Base-by-base conservation (phyloP, 2,329 filamentous ascomycete genomes). In the Calonectria montana region DNA sequence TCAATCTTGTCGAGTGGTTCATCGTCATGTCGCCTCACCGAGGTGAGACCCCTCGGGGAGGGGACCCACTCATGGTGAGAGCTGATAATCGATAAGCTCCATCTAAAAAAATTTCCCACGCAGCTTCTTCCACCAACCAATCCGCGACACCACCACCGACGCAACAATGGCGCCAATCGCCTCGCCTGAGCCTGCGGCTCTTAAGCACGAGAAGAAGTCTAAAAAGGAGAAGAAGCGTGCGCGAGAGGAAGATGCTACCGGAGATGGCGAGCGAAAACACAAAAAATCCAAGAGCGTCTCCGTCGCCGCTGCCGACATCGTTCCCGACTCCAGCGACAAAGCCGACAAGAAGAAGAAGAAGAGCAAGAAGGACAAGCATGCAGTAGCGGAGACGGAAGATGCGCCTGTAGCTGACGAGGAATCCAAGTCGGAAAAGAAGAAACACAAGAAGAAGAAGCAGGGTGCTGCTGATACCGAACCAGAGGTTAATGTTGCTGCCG, bases 251-350 rank as follows among this genome's bases (percentile, higher is more conserved):
- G 85, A 87, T 45, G 77, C 75, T 23, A 69, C 74, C 9, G 82
- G 81, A 47, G 82, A 83, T 57, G 78, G 80, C 41, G 86, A 88
- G 71, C 85, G 85, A 77, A 87, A 86, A 79, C 83, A 87, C 76
- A 88, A 89, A 76, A 87, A 86, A 71, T 86, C 87, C 6, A 88
- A 87, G 80, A 87, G 82, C 83, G 84, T 84, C 79, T 84, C 78
- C 31, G 48, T 50, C 41, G 27, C 31, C 25, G 64, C 48, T 61
- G 79, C 72, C 55, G 79, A 81, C 41, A 63, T 64, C 50, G 71
- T 74, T 45, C 65, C 73, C 25, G 78, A 81, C 53, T 79, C 76
- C 61, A 79, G 77, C 53, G 83, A 83, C 70, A 81, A 81, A 65
- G 72, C 76, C 66, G 76, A 81, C 64, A 79, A 80, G 74, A 78